A percentile compares a stretch with the other conserved stretches of the same genome.
phyloP scores from a whole-genome alignment of 176 grass and related monocot genomes.

The Ensete glaucum region DNA sequence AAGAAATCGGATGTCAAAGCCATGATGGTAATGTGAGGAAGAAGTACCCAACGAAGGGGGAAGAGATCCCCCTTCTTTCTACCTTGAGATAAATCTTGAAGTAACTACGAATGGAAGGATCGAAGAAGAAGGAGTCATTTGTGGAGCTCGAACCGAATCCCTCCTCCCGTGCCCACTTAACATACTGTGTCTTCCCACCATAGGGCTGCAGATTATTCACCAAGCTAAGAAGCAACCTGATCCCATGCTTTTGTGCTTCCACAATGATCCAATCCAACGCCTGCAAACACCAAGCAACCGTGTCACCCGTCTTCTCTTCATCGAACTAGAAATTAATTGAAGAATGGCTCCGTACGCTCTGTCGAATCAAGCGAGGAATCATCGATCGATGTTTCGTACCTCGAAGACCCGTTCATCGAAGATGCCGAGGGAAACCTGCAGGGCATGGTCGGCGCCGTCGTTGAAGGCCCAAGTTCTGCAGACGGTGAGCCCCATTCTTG shows the following conservation, averaged over 20 bases:
- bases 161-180: slow-evolving; percentile 92
- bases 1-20: neutral
- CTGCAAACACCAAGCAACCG: slow-evolving; percentile 8
- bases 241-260: slow-evolving; percentile 57
- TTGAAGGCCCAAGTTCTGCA: slow-evolving; percentile 95
- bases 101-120: slow-evolving; percentile 75
- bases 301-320: neutral
- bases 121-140: slow-evolving; percentile 92
- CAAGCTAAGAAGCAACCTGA: slow-evolving; percentile 68
- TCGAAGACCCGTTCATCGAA: slow-evolving; percentile 84
- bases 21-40: neutral
- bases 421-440: slow-evolving; percentile 60
- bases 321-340: no score
- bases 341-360: no score
- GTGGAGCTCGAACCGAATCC: slow-evolving; percentile 67
- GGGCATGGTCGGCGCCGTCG: slow-evolving; percentile 76
- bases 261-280: slow-evolving; percentile 68
- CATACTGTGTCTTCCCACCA: slow-evolving; percentile 91
- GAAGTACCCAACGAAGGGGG: no score
- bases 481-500: slow-evolving; percentile 76
- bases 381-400: slow-evolving; percentile 19
- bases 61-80: neutral
- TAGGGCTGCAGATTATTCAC: slow-evolving; percentile 71
- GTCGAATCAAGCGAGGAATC: neutral
- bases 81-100: slow-evolving; percentile 95